Evolutionary conservation across 768 basidiomycete genomes (phyloP), one percentile per base, ranked within the genome.

Genomic region (Rhizopogon vinicolor): DNA sequence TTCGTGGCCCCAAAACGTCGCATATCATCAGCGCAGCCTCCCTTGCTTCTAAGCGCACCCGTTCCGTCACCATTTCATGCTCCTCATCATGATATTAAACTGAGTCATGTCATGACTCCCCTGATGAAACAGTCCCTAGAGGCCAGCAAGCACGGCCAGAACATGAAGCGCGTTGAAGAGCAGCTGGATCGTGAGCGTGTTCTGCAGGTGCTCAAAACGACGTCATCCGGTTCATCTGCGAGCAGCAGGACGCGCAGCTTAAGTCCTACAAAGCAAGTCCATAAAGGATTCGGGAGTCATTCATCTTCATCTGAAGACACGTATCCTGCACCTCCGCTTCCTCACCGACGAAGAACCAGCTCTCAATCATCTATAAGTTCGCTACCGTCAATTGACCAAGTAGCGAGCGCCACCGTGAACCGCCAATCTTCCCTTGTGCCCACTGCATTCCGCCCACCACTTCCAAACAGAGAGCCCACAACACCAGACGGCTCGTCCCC

Each of bases 101-200:
- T 69, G 3, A 55, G 58, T 3, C 85, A 88, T 52, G 69, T 82
- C 29, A 83, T 82, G 22, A 86, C 83, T 10, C 76, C 79, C 0
- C 71, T 89, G n/a, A 89, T 89, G 72, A 79, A 80, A 56, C 88
- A 91, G 67, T 84, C 82, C 19, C 72, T 92, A 1, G 83, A 87
- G 51, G 90, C 90, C 6, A 84, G 81, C 55, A 87, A 88, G 62
- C 79, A 81, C 0, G 89, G 81, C 1, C 84, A 88, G 66, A 79
- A 78, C 4, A 74, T 89, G 69, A 88, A 89, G 68, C 80, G 81
- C 46, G 84, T 81, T 0, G 85, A 90, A 62, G 82, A 81, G 41
- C 76, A 80, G 58, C 74, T 89, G 16, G 87, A 88, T 66, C 80
- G 82, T 59, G 85, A 87, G 64, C 75, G 89, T 9, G 79, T 89